Percentiles rank a stretch among this genome's conserved stretches.
Conservation (phyloP, 169 alveolate species). For the Cryptosporidium parvum region DNA sequence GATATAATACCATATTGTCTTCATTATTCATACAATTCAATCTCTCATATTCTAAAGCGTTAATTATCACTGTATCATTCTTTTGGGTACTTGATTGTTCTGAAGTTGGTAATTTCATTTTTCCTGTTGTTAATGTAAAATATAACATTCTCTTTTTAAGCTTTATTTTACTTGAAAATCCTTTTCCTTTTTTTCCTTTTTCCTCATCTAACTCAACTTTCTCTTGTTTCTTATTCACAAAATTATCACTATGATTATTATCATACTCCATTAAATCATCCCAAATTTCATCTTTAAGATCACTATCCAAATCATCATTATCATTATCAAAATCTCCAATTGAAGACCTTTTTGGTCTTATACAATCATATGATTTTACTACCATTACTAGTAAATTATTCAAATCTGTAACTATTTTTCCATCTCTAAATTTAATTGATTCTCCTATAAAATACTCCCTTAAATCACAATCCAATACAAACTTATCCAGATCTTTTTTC, state of each 20-base stretch:
- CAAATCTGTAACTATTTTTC: neutral
- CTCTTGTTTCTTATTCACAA: neutral
- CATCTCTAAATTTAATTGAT: constrained; percentile 8
- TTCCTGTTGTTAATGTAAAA: constrained; percentile 62
- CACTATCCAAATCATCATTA: neutral
- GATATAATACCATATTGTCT: neutral
- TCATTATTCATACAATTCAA: neutral
- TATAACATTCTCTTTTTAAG: constrained; percentile 20
- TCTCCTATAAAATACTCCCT: constrained; percentile 26
- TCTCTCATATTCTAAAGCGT: constrained; percentile 59
- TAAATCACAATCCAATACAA: constrained; percentile 47
- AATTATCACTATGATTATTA: too few relatives aligned
- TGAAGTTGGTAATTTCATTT: neutral
- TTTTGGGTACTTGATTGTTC: neutral
- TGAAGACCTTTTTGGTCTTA: constrained; percentile 11
- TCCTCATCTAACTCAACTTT: neutral
- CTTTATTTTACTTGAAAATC: neutral
- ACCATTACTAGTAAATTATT: constrained; percentile 32
- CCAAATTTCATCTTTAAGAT: neutral
- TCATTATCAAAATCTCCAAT: neutral
- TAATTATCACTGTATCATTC: constrained; percentile 4
- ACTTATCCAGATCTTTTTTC: constrained; percentile 41
- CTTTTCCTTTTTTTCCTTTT: neutral
- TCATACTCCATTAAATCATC: neutral
- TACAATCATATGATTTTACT: constrained; percentile 18